Evolutionary conservation across 176 grass and related monocot species (phyloP).

Genomic region (Ampelocalamus luodianensis): DNA sequence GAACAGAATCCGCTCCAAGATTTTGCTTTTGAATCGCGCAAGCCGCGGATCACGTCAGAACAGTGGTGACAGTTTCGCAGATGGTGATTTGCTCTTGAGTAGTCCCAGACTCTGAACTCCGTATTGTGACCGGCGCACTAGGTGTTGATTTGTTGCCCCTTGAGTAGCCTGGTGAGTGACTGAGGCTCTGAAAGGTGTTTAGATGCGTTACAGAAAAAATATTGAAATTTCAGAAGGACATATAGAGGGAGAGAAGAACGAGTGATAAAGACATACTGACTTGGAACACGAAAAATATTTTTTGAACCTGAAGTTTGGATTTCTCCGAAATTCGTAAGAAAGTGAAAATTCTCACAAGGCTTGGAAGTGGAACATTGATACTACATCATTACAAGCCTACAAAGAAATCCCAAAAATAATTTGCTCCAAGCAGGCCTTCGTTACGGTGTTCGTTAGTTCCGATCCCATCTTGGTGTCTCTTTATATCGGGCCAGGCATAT

Average conservation of each 20-base stretch:
- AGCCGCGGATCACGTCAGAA: slow-evolving; percentile 4
- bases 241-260: too few relatives aligned
- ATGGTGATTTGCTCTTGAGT: slow-evolving; percentile 27
- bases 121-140: background rate
- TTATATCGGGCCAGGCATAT: background rate
- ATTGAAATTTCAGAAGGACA: too few relatives aligned
- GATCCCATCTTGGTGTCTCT: background rate
- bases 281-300: too few relatives aligned
- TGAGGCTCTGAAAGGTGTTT: too few relatives aligned
- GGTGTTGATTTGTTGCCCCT: background rate
- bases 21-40: slow-evolving; percentile 31
- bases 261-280: too few relatives aligned
- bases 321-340: background rate
- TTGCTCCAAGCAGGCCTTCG: background rate
- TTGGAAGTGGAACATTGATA: background rate
- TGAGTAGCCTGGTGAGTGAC: background rate
- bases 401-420: background rate
- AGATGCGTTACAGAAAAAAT: too few relatives aligned
- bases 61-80: background rate
- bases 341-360: background rate
- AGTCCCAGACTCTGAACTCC: slow-evolving; percentile 6
- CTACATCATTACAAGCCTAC: background rate
- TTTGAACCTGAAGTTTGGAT: background rate
- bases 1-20: slow-evolving; percentile 35
- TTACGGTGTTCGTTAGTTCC: background rate